These are phyloP conservation scores for Pezicula carpinea DNA, from an alignment of 2,329 filamentous ascomycete species.

Conservation along the genomic window DNA sequence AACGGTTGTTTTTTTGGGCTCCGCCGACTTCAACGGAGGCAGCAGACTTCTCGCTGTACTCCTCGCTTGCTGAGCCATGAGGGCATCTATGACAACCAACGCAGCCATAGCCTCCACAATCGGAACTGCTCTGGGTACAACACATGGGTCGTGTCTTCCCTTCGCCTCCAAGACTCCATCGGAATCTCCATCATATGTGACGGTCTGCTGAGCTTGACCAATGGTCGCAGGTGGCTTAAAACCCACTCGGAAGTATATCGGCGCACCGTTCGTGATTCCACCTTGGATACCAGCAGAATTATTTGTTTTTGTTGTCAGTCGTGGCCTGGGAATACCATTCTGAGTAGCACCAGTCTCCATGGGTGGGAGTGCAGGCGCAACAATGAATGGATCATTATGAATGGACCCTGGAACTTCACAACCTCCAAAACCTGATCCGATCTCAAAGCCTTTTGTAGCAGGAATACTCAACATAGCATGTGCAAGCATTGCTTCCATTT, in stretches of 20 bases:
- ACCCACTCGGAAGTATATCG: conserved; percentile 88
- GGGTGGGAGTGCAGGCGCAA: conserved; percentile 37
- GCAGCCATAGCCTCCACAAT: conserved; percentile 92
- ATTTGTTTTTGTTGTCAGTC: conserved; percentile 84
- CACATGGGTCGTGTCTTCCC: conserved; percentile 90
- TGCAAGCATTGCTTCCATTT: conserved; percentile 84
- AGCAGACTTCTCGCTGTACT: conserved; percentile 42
- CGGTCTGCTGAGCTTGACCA: conserved; percentile 79
- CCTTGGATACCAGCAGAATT: conserved; percentile 94
- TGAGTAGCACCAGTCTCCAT: conserved; percentile 40
- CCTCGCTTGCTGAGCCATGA: conserved; percentile 73
- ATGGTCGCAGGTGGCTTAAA: conserved; percentile 98
- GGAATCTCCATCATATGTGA: conserved; percentile 64
- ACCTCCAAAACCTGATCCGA: conserved; percentile 88
- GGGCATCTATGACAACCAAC: conserved; percentile 79
- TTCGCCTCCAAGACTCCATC: conserved; percentile 83
- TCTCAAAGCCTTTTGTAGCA: conserved; percentile 91
- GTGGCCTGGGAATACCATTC: conserved; percentile 47
- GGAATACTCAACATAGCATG: conserved; percentile 96
- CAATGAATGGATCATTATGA: conserved; percentile 85
- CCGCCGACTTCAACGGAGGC: conserved; percentile 32
- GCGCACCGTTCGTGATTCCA: conserved; percentile 88
- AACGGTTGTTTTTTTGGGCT: conserved; percentile 12
- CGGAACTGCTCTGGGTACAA: conserved; percentile 74
- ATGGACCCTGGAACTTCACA: conserved; percentile 80